Evolutionary conservation across 2,329 filamentous ascomycete genomes (phyloP).

Genomic region (Fusarium sp.): DNA sequence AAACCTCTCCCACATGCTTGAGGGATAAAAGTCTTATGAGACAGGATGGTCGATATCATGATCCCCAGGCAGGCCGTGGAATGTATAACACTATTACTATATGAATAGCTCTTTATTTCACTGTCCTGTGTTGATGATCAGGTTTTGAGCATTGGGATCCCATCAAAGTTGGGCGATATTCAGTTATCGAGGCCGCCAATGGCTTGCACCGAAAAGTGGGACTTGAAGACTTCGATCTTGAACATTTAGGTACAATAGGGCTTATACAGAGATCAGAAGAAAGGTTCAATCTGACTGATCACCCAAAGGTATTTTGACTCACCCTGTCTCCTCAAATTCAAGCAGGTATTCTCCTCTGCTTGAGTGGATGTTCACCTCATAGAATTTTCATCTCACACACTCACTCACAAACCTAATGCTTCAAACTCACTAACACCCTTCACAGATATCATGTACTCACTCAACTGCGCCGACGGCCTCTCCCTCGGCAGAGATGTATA

Average conservation of each 20-base stretch:
- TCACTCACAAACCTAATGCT: background rate
- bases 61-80: too few relatives aligned
- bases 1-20: too few relatives aligned
- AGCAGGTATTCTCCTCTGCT: accelerated
- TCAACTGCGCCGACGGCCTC: slow-evolving; percentile 53
- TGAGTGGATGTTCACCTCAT: accelerated
- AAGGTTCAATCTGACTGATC: background rate
- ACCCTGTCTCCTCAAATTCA: accelerated
- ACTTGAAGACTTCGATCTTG: slow-evolving; percentile 44
- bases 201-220: slow-evolving; percentile 37
- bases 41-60: too few relatives aligned
- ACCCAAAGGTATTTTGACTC: background rate
- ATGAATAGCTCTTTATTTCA: too few relatives aligned
- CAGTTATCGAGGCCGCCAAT: slow-evolving; percentile 51
- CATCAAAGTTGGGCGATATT: slow-evolving; percentile 42
- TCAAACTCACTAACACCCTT: slow-evolving; percentile 16
- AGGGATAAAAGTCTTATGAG: too few relatives aligned
- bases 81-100: too few relatives aligned
- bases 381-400: background rate
- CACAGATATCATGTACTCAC: slow-evolving; percentile 53
- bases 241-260: slow-evolving; percentile 2
- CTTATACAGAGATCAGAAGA: background rate
- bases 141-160: background rate
- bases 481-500: slow-evolving; percentile 63
- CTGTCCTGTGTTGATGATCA: background rate